These are phyloP conservation scores for Scheffersomyces parashehatae DNA, from an alignment of 1,139 yeast genomes.

Conservation along the genomic window DNA sequence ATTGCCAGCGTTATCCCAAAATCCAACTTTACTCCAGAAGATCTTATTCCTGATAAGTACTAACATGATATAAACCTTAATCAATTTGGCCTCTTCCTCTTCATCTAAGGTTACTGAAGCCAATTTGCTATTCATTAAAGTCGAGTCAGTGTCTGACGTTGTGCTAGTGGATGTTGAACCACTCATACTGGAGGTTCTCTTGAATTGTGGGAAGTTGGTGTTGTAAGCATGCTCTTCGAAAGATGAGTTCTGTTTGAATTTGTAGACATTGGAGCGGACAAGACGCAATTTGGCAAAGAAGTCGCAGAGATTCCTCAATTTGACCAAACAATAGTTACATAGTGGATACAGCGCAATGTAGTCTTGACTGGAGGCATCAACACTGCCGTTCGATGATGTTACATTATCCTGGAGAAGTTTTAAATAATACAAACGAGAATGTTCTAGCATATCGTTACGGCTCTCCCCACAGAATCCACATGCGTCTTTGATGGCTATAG, in stretches of 20 bases:
- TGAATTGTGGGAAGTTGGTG: constrained; percentile 17
- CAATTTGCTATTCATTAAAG: constrained; percentile 10
- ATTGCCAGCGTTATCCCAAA: constrained; percentile 49
- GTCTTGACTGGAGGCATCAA: constrained; percentile 13
- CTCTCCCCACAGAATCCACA: constrained; percentile 84
- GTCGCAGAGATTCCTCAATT: constrained; percentile 79
- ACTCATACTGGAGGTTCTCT: constrained; percentile 11
- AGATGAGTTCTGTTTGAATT: constrained; percentile 25
- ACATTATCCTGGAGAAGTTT: constrained; percentile 32
- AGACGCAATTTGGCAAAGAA: constrained; percentile 72
- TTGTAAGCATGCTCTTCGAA: constrained; percentile 23
- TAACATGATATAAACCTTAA: constrained; percentile 23
- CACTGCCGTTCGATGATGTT: constrained; percentile 2
- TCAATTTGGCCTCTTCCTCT: constrained; percentile 20
- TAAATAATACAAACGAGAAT: constrained; percentile 73
- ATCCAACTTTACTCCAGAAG: constrained; percentile 85
- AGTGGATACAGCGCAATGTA: constrained; percentile 59
- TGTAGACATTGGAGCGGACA: constrained; percentile 52
- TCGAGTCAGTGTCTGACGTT: constrained; percentile 5
- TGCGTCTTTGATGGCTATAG: constrained; percentile 72
- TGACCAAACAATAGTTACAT: constrained; percentile 79
- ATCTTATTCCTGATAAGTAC: constrained; percentile 45
- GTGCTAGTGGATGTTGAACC: background rate
- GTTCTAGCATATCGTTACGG: constrained; percentile 67
- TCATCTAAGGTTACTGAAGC: constrained; percentile 12